phyloP scores from a whole-genome alignment of 805 yeast genomes.

The Diddensiella caesifluorescens region DNA sequence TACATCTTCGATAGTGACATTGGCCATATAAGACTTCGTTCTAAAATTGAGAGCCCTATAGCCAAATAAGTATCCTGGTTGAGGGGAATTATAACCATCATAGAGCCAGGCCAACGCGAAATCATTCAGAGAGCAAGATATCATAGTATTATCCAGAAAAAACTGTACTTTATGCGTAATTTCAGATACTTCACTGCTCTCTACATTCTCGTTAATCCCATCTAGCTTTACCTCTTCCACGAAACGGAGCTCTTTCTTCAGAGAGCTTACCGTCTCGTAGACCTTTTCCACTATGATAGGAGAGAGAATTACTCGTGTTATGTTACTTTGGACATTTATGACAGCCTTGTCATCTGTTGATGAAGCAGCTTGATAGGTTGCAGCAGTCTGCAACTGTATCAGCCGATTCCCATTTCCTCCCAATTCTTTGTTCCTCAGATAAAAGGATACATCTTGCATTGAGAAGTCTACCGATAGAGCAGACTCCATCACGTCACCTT shows the following conservation, averaged over 20 bases:
- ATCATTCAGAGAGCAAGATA: slow-evolving; percentile 6
- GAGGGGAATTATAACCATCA: slow-evolving; percentile 35
- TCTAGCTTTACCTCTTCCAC: not conserved
- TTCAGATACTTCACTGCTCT: not conserved
- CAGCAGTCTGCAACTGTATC: not conserved
- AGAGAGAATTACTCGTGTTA: slow-evolving; percentile 17
- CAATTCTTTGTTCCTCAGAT: not conserved
- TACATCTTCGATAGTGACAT: slow-evolving; percentile 61
- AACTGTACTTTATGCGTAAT: not conserved
- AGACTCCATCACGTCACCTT: not conserved
- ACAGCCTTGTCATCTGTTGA: slow-evolving; percentile 4
- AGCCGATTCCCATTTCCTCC: not conserved
- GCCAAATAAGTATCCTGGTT: slow-evolving; percentile 75
- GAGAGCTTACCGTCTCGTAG: slow-evolving; percentile 10
- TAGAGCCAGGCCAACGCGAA: slow-evolving; percentile 64
- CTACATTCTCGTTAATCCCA: not conserved
- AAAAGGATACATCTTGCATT: not conserved
- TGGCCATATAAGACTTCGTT: slow-evolving; percentile 57
- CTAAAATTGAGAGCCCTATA: slow-evolving; percentile 67
- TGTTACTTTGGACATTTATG: slow-evolving; percentile 18
- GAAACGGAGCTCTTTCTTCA: not conserved
- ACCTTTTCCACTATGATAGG: slow-evolving; percentile 18
- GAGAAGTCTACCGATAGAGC: not conserved
- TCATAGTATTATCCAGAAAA: slow-evolving; percentile 1
- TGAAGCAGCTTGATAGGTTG: not conserved